Evolutionary conservation across 768 basidiomycete species (phyloP).

Genomic region (Macrocybe gigantea): DNA sequence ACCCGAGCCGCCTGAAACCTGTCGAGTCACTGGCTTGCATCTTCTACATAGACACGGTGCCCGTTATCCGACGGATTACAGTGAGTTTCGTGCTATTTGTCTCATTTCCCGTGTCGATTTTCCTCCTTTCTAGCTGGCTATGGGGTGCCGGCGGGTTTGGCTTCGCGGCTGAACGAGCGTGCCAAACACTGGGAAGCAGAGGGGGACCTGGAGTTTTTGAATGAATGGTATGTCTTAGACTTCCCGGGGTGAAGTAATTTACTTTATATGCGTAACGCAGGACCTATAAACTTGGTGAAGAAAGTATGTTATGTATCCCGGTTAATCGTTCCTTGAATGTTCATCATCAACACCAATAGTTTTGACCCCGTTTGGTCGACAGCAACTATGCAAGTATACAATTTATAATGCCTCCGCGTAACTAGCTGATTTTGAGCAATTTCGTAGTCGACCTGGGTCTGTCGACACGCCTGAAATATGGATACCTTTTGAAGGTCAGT

Average conservation of each 20-base stretch:
- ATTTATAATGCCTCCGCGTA: background rate
- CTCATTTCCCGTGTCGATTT: conserved; percentile 1
- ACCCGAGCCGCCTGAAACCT: conserved; percentile 64
- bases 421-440: background rate
- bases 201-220: conserved; percentile 70
- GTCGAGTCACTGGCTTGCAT: conserved; percentile 69
- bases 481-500: conserved; percentile 59
- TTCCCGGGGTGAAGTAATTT: background rate
- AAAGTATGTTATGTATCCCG: conserved; percentile 38
- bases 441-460: conserved; percentile 56
- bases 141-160: conserved; percentile 57
- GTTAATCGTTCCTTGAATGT: background rate
- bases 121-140: conserved; percentile 36
- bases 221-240: conserved; percentile 57
- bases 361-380: conserved; percentile 85
- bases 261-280: conserved; percentile 26
- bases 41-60: conserved; percentile 82
- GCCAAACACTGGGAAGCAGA: conserved; percentile 58
- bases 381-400: conserved; percentile 66
- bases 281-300: conserved; percentile 89
- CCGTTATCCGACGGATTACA: conserved; percentile 58
- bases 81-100: conserved; percentile 31
- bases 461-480: conserved; percentile 73
- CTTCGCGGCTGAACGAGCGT: conserved; percentile 45
- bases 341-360: conserved; percentile 30